Percentiles rank a stretch among this genome's conserved stretches.
Evolutionary conservation across 192 early-diverging fungal genomes (phyloP).

Genomic region (Backusella tuberculispora): DNA sequence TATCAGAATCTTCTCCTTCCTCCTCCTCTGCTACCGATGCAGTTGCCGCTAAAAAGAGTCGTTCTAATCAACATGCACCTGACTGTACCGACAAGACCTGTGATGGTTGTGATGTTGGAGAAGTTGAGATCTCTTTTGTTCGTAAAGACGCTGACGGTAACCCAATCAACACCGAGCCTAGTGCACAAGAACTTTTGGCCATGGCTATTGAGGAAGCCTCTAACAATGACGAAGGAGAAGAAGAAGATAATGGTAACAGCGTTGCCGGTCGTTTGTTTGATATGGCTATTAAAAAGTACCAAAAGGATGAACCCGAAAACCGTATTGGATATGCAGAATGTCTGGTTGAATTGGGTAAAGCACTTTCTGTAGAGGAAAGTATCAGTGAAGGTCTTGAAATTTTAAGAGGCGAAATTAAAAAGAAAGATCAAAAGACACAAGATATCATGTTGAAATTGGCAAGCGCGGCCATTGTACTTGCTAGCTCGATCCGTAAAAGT

Average conservation of each 20-base stretch:
- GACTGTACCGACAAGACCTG: constrained; percentile 63
- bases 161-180: constrained; percentile 39
- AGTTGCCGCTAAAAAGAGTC: not conserved
- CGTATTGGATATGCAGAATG: constrained; percentile 36
- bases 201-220: constrained; percentile 57
- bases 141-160: constrained; percentile 41
- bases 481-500: constrained; percentile 15
- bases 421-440: not conserved
- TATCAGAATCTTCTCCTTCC: not conserved
- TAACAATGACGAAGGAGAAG: not conserved
- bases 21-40: not conserved
- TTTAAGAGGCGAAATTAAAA: constrained; percentile 15
- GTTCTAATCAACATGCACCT: constrained; percentile 44
- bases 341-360: constrained; percentile 38
- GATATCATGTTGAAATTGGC: not conserved
- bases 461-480: constrained; percentile 22
- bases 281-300: constrained; percentile 57
- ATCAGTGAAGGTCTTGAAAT: constrained; percentile 38
- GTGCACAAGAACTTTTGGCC: constrained; percentile 59
- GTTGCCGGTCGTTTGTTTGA: constrained; percentile 55
- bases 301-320: constrained; percentile 47
- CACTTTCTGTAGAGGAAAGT: constrained; percentile 36
- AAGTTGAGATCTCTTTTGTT: constrained; percentile 60
- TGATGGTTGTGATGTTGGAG: constrained; percentile 64
- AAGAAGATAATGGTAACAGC: constrained; percentile 21